These are phyloP conservation scores for Filobasidium floriforme DNA, from an alignment of 768 basidiomycete genomes.

Conservation along the genomic window DNA sequence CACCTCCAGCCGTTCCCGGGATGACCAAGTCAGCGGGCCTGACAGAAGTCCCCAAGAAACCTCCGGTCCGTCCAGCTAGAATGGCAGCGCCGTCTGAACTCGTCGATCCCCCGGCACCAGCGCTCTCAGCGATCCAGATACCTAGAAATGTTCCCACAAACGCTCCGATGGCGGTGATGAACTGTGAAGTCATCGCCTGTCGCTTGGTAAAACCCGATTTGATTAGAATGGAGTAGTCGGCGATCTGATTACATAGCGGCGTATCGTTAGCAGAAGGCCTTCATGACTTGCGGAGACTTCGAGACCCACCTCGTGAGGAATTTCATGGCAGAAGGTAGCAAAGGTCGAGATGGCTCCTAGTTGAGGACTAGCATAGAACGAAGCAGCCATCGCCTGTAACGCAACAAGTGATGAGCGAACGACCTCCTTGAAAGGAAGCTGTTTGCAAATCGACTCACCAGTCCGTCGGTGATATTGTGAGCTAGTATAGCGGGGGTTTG, in stretches of 20 bases:
- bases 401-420: background rate
- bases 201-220: constrained; percentile 76
- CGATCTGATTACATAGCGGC: constrained; percentile 51
- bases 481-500: constrained; percentile 8
- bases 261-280: background rate
- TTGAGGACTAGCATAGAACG: constrained; percentile 91
- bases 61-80: constrained; percentile 64
- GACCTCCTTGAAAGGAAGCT: constrained; percentile 47
- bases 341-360: constrained; percentile 92
- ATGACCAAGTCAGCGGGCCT: constrained; percentile 71
- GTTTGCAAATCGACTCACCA: constrained; percentile 50
- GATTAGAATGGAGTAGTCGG: constrained; percentile 90
- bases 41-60: constrained; percentile 75
- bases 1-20: constrained; percentile 43
- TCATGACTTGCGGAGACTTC: background rate
- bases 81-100: constrained; percentile 62
- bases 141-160: constrained; percentile 58
- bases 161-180: constrained; percentile 81
- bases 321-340: constrained; percentile 90
- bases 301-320: constrained; percentile 64
- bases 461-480: constrained; percentile 92
- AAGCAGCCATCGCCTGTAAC: constrained; percentile 71
- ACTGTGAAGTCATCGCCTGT: constrained; percentile 90
- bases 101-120: constrained; percentile 28
- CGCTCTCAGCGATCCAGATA: constrained; percentile 39